Base-by-base conservation (phyloP, 768 basidiomycete species). In the Baorangia bicolor region DNA sequence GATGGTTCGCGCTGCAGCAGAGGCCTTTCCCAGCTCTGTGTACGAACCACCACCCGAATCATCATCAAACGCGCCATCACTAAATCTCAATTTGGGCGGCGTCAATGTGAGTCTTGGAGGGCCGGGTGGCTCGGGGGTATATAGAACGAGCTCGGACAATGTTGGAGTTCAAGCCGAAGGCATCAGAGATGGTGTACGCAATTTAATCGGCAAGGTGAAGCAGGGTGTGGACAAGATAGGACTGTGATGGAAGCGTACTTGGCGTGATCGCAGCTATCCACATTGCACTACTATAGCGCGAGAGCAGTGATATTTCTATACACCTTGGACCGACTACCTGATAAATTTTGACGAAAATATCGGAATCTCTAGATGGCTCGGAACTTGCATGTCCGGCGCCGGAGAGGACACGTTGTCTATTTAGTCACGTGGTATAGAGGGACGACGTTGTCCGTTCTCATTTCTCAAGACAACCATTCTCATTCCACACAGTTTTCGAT, bases 31-130 rank as follows among this genome's bases (percentile, higher is more conserved):
- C 3, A 68, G 75, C 23, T 81, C 84, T 8, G 85, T 90, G 37
- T 91, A 84, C 65, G 88, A 85, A 49, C 88, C 85, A 23, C 91
- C 86, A 5, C 86, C 84, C 6, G 91, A 92, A 70, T 85, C 88
- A 11, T 81, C 83, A 4, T 78, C 82, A 31, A 87, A 76, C 53
- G 84, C 87, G 20, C 90, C 94, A 1, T 81, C 87, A n/a, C 74
- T 97, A 57, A 97, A 94, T 67, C 78, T 98, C 25, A 94, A 94
- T 65, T 83, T 98, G 25, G 95, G 93, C 11, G 90, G 90, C 0
- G 92, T 97, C 55, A 94, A 94, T 67, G 85, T 97, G 40, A 93
- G 88, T 60, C 81, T 97, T n/a, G 94, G 94, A n/a, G 94, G 94
- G 12, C 74, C 88, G 16, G 83, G 79, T 34, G 89, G 89, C 9